Evolutionary conservation across 1,284 basidiomycete genomes (phyloP), one percentile per base, ranked within the genome.

Genomic region (Vanrija sp.): DNA sequence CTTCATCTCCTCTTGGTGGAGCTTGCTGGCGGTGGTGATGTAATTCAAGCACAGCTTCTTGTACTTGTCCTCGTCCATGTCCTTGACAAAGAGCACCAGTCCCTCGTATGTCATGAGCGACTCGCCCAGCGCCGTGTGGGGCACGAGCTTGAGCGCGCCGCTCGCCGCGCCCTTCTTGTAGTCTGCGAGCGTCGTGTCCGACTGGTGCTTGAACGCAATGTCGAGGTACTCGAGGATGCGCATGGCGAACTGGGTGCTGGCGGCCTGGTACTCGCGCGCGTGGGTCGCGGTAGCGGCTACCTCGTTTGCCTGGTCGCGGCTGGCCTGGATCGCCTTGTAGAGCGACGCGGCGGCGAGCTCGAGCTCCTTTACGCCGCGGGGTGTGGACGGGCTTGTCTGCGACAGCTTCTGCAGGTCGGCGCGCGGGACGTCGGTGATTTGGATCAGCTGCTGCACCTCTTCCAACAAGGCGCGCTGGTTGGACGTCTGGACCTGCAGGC

Each of bases 401-500:
- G 86, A 87, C 2, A 98, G 82, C 0, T 82, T 84, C 15, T 86
- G 71, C 45, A 98, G 78, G 8, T 87, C 84, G 27, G 85, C 82
- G 53, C 84, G 80, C 60, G 90, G 84, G 14, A 98, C 93, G 73
- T 97, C 88, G 22, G 95, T 90, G 9, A 92, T 98, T 84, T 90
- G 85, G 65, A 97, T 77, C 22, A 96, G 78, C 64, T 89, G 88
- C 69, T 92, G 86, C 7, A 97, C 77, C 73, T 92, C 93, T 37
- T 78, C 80, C 27, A 96, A 73, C 7, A 97, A 80, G 3, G 85
- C 84, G 38, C 87, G 83, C 72, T 98, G 95, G 66, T 98, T 99
- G 67, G 95, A 92, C 10, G 87, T 98, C 68, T 98, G 95, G 2
- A 98, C 93, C 76, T 99, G 96, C 35, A 98, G 78, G 64, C 96